These are phyloP conservation scores for Rhynchospora breviuscula DNA, from an alignment of 176 grass and related monocot species.

Conservation along the genomic window DNA sequence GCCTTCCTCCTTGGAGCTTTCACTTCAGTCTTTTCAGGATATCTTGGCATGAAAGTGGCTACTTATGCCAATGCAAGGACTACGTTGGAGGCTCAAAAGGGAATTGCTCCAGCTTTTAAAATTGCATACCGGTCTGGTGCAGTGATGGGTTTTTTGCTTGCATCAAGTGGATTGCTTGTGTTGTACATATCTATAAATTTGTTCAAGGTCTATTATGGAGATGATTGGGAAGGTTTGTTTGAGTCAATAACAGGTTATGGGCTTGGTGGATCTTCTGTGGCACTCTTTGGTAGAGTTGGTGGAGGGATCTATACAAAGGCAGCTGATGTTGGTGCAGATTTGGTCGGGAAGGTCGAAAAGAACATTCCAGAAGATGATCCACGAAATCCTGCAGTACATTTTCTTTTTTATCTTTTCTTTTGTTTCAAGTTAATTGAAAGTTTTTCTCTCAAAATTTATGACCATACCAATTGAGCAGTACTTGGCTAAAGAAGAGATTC, in stretches of 20 bases:
- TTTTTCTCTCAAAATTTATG: background rate
- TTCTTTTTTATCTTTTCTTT: background rate
- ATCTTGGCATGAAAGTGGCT: conserved; percentile 52
- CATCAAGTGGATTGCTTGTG: conserved; percentile 58
- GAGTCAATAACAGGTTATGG: conserved; percentile 68
- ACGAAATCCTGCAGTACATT: conserved; percentile 61
- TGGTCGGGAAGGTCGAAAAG: conserved; percentile 68
- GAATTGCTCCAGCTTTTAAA: conserved; percentile 38
- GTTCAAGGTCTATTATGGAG: conserved; percentile 53
- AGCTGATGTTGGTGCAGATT: conserved; percentile 72
- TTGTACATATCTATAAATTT: conserved; percentile 51
- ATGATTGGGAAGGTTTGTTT: conserved; percentile 61
- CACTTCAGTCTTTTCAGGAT: conserved; percentile 54
- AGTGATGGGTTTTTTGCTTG: conserved; percentile 66
- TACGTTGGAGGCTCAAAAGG: conserved; percentile 50
- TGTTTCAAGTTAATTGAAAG: background rate
- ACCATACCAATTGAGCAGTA: background rate
- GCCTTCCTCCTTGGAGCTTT: conserved; percentile 57
- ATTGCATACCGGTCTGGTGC: conserved; percentile 51
- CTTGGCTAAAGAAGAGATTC: background rate
- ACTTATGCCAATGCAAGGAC: conserved; percentile 70
- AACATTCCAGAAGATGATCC: conserved; percentile 86
- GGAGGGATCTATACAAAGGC: conserved; percentile 85
- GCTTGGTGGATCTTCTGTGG: conserved; percentile 62
- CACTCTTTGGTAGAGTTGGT: conserved; percentile 70